A percentile compares a stretch with the other conserved stretches of the same genome.
Evolutionary conservation across 208 protist genomes (phyloP).

Genomic region (Trypanosoma grayi): DNA sequence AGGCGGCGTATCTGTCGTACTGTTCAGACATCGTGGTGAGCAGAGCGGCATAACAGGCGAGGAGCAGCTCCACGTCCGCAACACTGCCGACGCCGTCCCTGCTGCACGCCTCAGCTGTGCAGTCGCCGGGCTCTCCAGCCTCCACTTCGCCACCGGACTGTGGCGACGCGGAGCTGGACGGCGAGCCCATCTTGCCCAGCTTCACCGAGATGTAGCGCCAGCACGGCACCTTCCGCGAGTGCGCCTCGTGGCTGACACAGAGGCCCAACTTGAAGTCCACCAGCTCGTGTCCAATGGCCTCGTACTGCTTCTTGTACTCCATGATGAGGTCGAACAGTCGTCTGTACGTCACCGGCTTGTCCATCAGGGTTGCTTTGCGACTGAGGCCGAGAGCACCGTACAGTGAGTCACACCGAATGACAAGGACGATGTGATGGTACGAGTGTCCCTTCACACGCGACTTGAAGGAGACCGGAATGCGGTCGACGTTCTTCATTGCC

Average conservation of each 20-base stretch:
- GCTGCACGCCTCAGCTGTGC: neutral
- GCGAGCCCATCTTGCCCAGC: conserved; percentile 14
- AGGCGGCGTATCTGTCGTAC: conserved; percentile 48
- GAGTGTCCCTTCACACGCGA: conserved; percentile 55
- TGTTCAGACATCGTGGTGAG: conserved; percentile 64
- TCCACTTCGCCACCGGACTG: neutral
- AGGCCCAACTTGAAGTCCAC: conserved; percentile 85
- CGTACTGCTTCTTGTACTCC: conserved; percentile 84
- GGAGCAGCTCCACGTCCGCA: conserved; percentile 25
- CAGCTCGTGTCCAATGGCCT: conserved; percentile 72
- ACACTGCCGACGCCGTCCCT: neutral
- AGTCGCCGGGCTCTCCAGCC: neutral
- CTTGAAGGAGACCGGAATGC: conserved; percentile 89
- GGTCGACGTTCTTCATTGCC: conserved; percentile 61
- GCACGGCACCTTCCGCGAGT: conserved; percentile 46
- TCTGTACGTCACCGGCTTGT: conserved; percentile 67
- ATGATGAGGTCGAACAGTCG: conserved; percentile 82
- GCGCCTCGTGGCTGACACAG: conserved; percentile 60
- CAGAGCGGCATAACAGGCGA: conserved; percentile 49
- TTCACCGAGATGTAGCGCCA: conserved; percentile 85
- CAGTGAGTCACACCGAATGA: conserved; percentile 29
- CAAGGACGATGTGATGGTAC: conserved; percentile 88
- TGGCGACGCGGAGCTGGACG: neutral
- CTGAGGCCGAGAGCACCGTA: conserved; percentile 88
- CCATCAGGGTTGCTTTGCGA: conserved; percentile 86